Evolutionary conservation across 139 green algal genomes (phyloP), one percentile per base, ranked within the genome.

Genomic region (Chlorella vulgaris): DNA sequence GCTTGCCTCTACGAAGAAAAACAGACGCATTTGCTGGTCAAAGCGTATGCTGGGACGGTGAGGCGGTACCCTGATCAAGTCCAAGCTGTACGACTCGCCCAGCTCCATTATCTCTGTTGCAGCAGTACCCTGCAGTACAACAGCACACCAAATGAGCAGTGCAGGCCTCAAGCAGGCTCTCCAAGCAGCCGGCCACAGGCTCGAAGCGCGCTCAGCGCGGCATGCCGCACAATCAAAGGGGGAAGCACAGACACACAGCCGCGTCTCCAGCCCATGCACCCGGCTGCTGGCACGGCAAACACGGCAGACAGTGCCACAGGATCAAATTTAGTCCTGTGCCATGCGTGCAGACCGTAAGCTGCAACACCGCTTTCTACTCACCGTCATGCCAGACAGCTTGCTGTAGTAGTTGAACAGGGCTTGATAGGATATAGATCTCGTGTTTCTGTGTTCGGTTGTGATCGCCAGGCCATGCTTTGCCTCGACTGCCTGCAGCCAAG

Each of bases 1-100:
- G 6, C 77, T 43, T 58, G 58, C 78, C 18, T 53, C n/a, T 43
- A 76, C 42, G 26, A 61, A 82, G 42, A 84, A 76, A 84, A 91
- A 97, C 6, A 96, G 36, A 7, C 88, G 68, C 10, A 85, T 77
- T 2, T 85, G 77, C 28, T 87, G 39, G 86, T 99, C 96, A 0
- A 76, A 36, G 0, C 96, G 84, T 2, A 31, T 15, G 15, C 58
- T 81, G 5, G 94, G 91, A 7, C 83, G 81, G 88, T 98, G 95
- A 61, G 95, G 96, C 29, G 95, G 96, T 26, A 98, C 86, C 0
- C 78, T 60, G 38, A 96, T 82, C 10, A 98, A 91, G 7, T 86
- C 43, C 28, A 96, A 81, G 22, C 74, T 51, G 79, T 95, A 96
- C 3, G 87, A 85, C 1, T 90, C 74, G 15, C 31, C 43, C 18